Conservation (phyloP, 169 alveolate species). For the Toxoplasma gondii region DNA sequence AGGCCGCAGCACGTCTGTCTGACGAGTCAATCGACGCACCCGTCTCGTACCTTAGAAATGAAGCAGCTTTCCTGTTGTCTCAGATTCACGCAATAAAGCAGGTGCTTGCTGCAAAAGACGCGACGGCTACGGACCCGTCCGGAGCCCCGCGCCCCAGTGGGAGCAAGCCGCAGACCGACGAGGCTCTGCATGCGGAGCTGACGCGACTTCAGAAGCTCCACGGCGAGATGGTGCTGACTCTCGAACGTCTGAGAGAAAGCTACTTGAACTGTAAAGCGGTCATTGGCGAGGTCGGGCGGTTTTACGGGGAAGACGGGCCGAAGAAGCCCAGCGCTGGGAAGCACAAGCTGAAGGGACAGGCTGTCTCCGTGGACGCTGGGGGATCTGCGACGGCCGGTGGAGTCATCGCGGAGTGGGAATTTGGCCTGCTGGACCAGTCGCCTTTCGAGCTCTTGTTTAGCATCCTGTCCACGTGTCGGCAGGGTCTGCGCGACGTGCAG, state of each 20-base stretch:
- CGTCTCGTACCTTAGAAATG: neutral
- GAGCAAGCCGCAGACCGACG: neutral
- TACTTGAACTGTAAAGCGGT: conserved; percentile 50
- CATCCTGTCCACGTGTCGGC: conserved; percentile 39
- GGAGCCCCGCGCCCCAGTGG: neutral
- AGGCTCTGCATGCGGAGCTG: conserved; percentile 47
- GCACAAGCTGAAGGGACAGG: neutral
- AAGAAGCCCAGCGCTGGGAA: neutral
- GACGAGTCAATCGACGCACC: conserved; percentile 55
- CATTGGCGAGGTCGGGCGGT: conserved; percentile 36
- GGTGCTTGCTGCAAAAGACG: neutral
- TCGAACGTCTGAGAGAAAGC: conserved; percentile 46
- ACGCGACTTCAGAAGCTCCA: conserved; percentile 48
- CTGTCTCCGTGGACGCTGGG: neutral
- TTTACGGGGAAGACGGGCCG: conserved; percentile 64
- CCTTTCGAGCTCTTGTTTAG: conserved; percentile 47
- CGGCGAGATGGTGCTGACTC: conserved; percentile 50
- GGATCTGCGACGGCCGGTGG: neutral
- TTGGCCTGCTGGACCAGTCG: conserved; percentile 36
- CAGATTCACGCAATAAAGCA: conserved; percentile 37
- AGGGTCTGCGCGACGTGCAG: conserved; percentile 48
- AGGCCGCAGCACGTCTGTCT: conserved; percentile 63
- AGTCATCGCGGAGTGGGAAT: conserved; percentile 17
- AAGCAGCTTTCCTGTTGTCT: conserved; percentile 39
- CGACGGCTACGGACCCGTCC: neutral